Base-by-base conservation (phyloP, 2,329 filamentous ascomycete genomes). In the Ploettnerulaceae sp. region DNA sequence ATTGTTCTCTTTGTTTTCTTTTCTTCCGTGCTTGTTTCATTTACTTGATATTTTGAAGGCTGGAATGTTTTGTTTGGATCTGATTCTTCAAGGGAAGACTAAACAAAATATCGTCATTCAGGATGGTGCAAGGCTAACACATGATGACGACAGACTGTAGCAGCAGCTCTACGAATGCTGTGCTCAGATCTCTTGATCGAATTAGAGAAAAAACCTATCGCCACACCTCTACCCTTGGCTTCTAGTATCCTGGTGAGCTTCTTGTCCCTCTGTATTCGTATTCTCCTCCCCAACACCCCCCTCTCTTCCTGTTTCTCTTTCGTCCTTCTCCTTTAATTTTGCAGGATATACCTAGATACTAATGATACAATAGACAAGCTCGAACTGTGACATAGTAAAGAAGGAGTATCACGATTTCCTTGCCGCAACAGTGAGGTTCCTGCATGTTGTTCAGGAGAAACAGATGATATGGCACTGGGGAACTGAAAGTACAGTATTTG, bases 371-470 rank as follows among this genome's bases (percentile, higher is more conserved):
- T 12, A 46, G 43, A 20, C 14, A 18, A 15, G 12, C 12, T 3
- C 21, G 17, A 17, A 41, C 11, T 57, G 60, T 34, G n/a, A 45
- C 1, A 40, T 4, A 7, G 48, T 54, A 7, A 51, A 51, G 11
- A 26, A 33, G 3, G 58, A 64, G 18, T 61, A 58, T 33, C 55
- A 63, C 46, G 41, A 34, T 6, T 62, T 64, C 37, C 31, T 64
- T 2, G 31, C 33, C 5, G 44, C 57, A 7, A 64, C 61, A 3
- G 57, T 57, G 1, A 45, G 51, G 8, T 60, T 64, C 18, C 45
- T 65, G 6, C 48, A 57, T 41, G 51, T 49, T 15, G 49, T 64
- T 4, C 58, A 63, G 18, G 59, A 63, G 25, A 48, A 37, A 18
- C 56, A 63, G 51, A 52, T 57, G 48, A 18, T 25, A 5, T 57